These are phyloP conservation scores for Venturia pyrina DNA, from an alignment of 2,329 filamentous ascomycete species.

Conservation along the genomic window DNA sequence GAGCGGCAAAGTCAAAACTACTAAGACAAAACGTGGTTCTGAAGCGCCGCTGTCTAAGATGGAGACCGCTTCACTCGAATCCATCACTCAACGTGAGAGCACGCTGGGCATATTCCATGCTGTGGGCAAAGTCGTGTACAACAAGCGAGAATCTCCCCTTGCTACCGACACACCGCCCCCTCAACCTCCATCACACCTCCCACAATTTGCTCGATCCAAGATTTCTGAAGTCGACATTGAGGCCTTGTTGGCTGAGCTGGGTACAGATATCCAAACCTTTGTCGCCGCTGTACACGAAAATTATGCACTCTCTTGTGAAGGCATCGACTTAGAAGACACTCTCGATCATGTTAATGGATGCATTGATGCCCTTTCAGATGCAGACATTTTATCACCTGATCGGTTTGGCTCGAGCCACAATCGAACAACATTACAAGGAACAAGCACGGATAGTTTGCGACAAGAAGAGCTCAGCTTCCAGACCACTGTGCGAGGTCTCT, in stretches of 20 bases:
- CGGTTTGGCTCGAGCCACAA: constrained; percentile 51
- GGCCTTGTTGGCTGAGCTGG: constrained; percentile 79
- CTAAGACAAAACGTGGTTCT: constrained; percentile 38
- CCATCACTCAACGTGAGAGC: constrained; percentile 78
- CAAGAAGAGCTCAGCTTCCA: constrained; percentile 95
- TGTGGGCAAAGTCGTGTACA: constrained; percentile 91
- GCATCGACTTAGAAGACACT: constrained; percentile 47
- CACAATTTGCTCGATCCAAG: constrained; percentile 33
- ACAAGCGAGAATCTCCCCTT: constrained; percentile 59
- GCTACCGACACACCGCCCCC: constrained; percentile 22
- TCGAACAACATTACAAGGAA: constrained; percentile 38
- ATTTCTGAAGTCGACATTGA: constrained; percentile 43
- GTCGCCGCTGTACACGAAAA: constrained; percentile 89
- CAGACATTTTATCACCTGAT: constrained; percentile 72
- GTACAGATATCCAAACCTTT: constrained; percentile 85
- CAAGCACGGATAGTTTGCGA: constrained; percentile 59
- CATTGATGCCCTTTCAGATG: constrained; percentile 76
- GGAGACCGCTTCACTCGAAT: constrained; percentile 68
- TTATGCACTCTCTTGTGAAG: constrained; percentile 74
- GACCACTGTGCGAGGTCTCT: constrained; percentile 72
- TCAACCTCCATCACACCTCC: constrained; percentile 38
- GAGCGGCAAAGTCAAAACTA: constrained; percentile 63
- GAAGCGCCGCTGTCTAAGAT: constrained; percentile 58
- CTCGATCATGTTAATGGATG: constrained; percentile 76
- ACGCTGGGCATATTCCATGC: constrained; percentile 93